Evolutionary conservation across 2,329 filamentous ascomycete genomes (phyloP).

Genomic region (Pestalotiopsis sp.): DNA sequence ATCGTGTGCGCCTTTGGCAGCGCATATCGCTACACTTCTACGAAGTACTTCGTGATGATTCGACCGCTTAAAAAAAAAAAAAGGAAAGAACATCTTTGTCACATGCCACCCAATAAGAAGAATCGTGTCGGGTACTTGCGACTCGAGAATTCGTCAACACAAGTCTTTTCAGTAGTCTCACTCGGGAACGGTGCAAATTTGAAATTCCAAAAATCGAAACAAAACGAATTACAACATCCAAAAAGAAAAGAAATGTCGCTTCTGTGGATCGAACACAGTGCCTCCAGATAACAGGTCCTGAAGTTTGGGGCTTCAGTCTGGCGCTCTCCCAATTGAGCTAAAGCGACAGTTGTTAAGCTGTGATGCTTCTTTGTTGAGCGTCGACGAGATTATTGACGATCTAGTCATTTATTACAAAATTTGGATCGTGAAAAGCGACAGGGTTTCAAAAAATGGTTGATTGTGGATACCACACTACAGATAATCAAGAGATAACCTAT

Average conservation of each 20-base stretch:
- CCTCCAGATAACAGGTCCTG: neutral
- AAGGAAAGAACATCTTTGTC: neutral
- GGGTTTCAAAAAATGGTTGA: no score
- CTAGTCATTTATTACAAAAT: no score
- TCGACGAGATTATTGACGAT: neutral
- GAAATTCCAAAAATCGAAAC: neutral
- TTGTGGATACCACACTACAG: no score
- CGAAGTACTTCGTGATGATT: neutral
- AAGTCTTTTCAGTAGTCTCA: no score
- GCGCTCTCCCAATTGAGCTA: neutral
- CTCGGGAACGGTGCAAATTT: no score
- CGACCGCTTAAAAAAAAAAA: neutral
- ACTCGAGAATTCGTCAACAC: no score
- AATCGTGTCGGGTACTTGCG: neutral
- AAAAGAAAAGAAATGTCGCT: neutral
- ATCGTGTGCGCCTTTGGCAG: no score
- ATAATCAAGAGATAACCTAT: neutral
- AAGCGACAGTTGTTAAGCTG: neutral
- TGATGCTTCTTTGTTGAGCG: neutral
- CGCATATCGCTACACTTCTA: no score
- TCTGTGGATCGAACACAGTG: neutral
- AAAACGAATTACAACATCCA: neutral
- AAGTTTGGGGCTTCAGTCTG: neutral
- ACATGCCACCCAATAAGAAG: neutral
- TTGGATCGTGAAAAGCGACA: no score